Base-by-base conservation (phyloP, 306 rosid species). In the Cucurbita argyrosperma region DNA sequence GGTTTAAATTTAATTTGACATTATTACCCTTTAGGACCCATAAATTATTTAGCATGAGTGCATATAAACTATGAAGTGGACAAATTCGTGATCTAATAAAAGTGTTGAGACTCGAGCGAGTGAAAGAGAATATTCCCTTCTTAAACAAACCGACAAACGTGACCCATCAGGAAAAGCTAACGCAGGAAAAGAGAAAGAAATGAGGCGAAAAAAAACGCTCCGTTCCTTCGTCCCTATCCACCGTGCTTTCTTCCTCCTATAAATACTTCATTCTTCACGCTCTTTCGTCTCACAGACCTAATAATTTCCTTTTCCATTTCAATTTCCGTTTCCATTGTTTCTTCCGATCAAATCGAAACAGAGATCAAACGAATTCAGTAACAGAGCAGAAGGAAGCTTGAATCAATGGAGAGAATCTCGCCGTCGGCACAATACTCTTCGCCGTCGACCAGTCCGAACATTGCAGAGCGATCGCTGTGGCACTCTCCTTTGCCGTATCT, bases 401-500 rank as follows among this genome's bases (percentile, higher is more conserved):
- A 7, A 21, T 21, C 74, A 68, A 68, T 45, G 54, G 72, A 11
- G 11, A 66, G 39, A 16, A 43, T 18, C 52, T 66, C 53, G 1
- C 53, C 72, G 46, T 61, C 67, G n/a, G 30, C 49, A 38, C 46
- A 40, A 15, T 5, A 7, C 70, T 38, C 30, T 3, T 7, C 40
- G 72, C 53, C 72, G 55, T 45, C 19, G 37, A 23, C 40, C 40
- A 26, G 16, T 40, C 19, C 21, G 13, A 68, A 12, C 74, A 68
- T 68, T 14, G 19, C 57, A 14, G 57, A 72, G 37, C 64, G 61
- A 2, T 1, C 10, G 16, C 14, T n/a, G 11, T 72, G 76, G 76
- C 76, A 72, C 50, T 72, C 76, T 5, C 64, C 76, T 11, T n/a
- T 72, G 38, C 61, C 76, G 50, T 72, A 72, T 16, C 63, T 72